phyloP scores from a whole-genome alignment of 2,329 filamentous ascomycete genomes.

The Sphaerulina populicola region DNA sequence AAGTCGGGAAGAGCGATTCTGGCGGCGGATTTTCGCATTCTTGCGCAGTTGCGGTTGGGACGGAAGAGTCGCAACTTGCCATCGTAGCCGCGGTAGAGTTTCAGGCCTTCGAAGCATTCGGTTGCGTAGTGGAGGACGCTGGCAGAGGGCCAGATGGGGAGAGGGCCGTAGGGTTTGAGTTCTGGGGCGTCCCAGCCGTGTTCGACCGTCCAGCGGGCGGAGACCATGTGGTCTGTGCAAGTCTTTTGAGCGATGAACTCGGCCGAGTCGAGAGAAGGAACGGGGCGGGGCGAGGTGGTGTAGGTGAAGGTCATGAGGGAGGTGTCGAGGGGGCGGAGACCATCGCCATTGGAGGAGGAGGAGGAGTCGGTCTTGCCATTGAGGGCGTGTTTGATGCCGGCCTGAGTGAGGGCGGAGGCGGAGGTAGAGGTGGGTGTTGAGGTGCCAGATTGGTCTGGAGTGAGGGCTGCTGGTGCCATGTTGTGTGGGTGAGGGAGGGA shows the following conservation, averaged over 20 bases:
- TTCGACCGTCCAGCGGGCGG: constrained; percentile 56
- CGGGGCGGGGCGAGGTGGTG: constrained; percentile 36
- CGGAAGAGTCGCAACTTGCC: constrained; percentile 69
- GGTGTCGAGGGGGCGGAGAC: constrained; percentile 37
- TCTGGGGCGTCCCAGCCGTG: constrained; percentile 66
- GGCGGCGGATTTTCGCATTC: constrained; percentile 48
- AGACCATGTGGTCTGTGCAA: constrained; percentile 84
- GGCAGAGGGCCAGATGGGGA: constrained; percentile 71
- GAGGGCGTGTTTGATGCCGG: constrained; percentile 32
- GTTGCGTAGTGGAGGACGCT: constrained; percentile 81
- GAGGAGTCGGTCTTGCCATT: constrained; percentile 2
- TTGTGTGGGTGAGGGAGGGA: background rate
- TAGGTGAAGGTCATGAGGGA: constrained; percentile 37
- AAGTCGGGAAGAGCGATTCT: constrained; percentile 71
- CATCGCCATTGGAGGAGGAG: constrained; percentile 7
- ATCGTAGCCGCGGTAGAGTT: constrained; percentile 61
- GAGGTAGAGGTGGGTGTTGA: constrained; percentile 31
- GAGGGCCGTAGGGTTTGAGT: constrained; percentile 66
- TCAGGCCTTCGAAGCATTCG: constrained; percentile 82
- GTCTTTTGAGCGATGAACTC: constrained; percentile 36
- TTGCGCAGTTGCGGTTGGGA: constrained; percentile 61
- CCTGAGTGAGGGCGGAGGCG: constrained; percentile 32
- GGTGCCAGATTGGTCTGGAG: constrained; percentile 32
- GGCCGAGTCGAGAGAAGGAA: constrained; percentile 36
- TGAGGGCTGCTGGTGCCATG: constrained; percentile 31